Base-by-base conservation (phyloP, 306 rosid species). In the Lagenaria siceraria region DNA sequence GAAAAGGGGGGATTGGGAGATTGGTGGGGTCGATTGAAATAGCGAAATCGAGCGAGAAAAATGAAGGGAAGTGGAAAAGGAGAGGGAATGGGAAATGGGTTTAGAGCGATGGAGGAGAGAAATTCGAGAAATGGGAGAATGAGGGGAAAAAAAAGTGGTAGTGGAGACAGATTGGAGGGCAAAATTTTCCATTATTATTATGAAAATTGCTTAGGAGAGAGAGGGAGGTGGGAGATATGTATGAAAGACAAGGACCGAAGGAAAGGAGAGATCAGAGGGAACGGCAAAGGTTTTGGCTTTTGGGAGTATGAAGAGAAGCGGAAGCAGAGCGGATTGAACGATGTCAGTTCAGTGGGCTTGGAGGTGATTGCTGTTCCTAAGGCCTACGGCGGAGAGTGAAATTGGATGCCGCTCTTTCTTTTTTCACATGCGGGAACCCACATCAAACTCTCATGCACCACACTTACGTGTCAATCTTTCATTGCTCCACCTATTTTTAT, bases 81-180 rank as follows among this genome's bases (percentile, higher is more conserved):
- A 86, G 80, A 75, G 87, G 10, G 86, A 80, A 65, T 83, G 84
- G 14, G 84, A 10, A 80, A 63, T 86, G 88, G 78, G 36, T 25
- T 25, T 61, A 3, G 36, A 9, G 64, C 79, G 81, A 17, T 48
- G 38, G 42, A 60, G 42, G 60, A 43, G 64, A 38, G 53, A 72
- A 56, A 62, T 11, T 19, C 22, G 36, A 29, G 58, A 33, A 6
- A 7, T 22, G 75, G 54, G 27, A 43, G 54, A 64, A 64, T 35
- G 62, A 18, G 8, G 75, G 8, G 46, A 42, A 38, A 62, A 36
- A 49, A 71, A 36, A 31, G 77, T 21, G 40, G 48, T 36, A 25
- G 76, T 35, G 49, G 78, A 76, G 49, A 78, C 78, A 21, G 84
- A 78, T 7, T 31, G 76, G 69, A 77, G 78, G 10, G 80, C 81